Evolutionary conservation across 2,329 filamentous ascomycete genomes (phyloP).

Genomic region (Ascochyta fabae): DNA sequence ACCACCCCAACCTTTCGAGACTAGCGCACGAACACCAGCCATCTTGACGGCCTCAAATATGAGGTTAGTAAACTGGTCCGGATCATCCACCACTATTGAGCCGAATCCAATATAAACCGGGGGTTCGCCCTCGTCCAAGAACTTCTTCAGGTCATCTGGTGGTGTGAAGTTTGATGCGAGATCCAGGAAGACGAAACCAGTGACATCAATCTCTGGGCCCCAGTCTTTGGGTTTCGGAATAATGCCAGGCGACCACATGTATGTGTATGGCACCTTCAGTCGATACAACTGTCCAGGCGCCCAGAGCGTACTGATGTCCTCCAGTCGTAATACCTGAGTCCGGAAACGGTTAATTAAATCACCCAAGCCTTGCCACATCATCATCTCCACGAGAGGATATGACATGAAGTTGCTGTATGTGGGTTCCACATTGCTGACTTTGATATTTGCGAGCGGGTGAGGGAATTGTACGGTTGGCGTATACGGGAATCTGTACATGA

Average conservation of each 20-base stretch:
- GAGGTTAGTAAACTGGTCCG: slow-evolving; percentile 70
- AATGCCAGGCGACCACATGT: slow-evolving; percentile 68
- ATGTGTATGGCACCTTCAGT: slow-evolving; percentile 76
- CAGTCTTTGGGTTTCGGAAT: slow-evolving; percentile 73
- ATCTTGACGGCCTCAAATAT: slow-evolving; percentile 72
- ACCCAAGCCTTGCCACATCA: slow-evolving; percentile 69
- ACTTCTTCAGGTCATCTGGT: slow-evolving; percentile 58
- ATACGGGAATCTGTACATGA: slow-evolving; percentile 66
- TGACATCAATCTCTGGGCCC: slow-evolving; percentile 73
- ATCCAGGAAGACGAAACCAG: slow-evolving; percentile 80
- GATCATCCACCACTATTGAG: slow-evolving; percentile 76
- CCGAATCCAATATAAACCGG: slow-evolving; percentile 80
- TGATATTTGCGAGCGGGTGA: slow-evolving; percentile 79
- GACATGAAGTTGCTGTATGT: slow-evolving; percentile 81
- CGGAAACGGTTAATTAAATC: slow-evolving; percentile 80
- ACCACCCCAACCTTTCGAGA: slow-evolving; percentile 79
- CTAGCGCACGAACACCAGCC: slow-evolving; percentile 72
- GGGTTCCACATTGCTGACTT: slow-evolving; percentile 72
- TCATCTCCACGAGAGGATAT: slow-evolving; percentile 81
- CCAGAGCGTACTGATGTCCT: slow-evolving; percentile 78
- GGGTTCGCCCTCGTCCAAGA: slow-evolving; percentile 52
- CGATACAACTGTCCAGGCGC: slow-evolving; percentile 76
- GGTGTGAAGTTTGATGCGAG: slow-evolving; percentile 67
- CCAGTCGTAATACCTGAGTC: slow-evolving; percentile 70
- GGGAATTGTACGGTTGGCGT: slow-evolving; percentile 77